Conservation (phyloP, 495 filamentous ascomycete species). For the Thozetella sp. region DNA sequence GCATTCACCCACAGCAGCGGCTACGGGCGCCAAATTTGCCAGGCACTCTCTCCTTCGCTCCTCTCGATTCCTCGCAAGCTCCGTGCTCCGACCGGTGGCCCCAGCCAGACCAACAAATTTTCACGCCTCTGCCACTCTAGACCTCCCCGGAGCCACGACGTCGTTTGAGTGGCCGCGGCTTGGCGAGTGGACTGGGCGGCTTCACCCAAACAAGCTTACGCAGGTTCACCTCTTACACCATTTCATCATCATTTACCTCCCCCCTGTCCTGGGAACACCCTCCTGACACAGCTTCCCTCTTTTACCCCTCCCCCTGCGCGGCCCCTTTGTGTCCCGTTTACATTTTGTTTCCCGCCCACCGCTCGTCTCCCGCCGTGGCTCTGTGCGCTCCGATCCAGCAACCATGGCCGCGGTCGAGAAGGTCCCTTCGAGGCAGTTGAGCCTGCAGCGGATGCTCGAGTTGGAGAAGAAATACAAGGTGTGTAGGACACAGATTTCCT, state of each 20-base stretch:
- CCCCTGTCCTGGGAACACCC: not conserved
- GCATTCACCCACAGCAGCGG: slow-evolving; percentile 36
- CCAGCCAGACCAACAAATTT: not conserved
- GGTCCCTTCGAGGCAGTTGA: slow-evolving; percentile 35
- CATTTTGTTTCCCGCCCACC: slow-evolving; percentile 2
- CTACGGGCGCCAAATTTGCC: slow-evolving; percentile 29
- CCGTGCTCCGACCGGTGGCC: not conserved
- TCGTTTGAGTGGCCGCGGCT: not conserved
- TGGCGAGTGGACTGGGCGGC: slow-evolving; percentile 8
- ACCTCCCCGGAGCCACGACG: not conserved
- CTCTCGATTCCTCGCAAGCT: not conserved
- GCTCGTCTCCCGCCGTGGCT: slow-evolving; percentile 15
- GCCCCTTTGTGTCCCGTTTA: slow-evolving; percentile 8
- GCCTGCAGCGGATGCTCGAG: slow-evolving; percentile 51
- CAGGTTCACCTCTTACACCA: not conserved
- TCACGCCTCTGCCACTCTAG: not conserved
- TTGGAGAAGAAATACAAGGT: slow-evolving; percentile 55
- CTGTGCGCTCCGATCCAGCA: slow-evolving; percentile 18
- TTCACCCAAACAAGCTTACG: slow-evolving; percentile 4
- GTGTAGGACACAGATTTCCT: slow-evolving; percentile 16
- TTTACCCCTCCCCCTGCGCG: slow-evolving; percentile 10
- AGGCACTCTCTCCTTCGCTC: slow-evolving; percentile 17
- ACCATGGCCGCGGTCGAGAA: slow-evolving; percentile 24
- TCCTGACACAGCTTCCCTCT: slow-evolving; percentile 1
- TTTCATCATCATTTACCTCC: slow-evolving; percentile 1